Base-by-base conservation (phyloP, 2,329 filamentous ascomycete species). In the Fusarium bulbicola region DNA sequence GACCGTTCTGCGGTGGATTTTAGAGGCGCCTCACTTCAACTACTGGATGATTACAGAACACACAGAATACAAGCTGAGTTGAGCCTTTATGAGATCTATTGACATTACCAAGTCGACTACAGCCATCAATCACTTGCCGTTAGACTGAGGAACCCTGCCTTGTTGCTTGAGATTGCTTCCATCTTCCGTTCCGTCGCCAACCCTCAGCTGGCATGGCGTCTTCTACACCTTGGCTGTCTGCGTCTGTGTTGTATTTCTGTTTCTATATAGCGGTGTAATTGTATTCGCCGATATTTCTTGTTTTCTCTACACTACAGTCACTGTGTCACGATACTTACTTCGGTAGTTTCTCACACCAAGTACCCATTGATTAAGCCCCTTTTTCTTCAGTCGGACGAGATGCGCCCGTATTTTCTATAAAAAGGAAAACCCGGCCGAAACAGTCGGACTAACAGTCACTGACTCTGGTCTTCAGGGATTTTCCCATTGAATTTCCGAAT, bases 1-100 rank as follows among this genome's bases (percentile, higher is more conserved):
- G 64, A 5, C 50, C 45, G 30, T 63, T 59, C 37, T 43, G 32
- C 1, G 32, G 50, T 49, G 65, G 66, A 39, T 45, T 59, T 43
- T 21, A 42, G 34, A 59, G 47, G 58, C 66, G 75, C 74, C 74
- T 77, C 73, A 75, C 73, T 77, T 77, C 3, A 37, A 36, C 43
- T 49, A 58, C 54, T 58, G 54, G 54, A 58, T 58, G 20, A 36
- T 18, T 58, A 18, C 50, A 39, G 50, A 37, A 53, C 37, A 24
- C 47, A 30, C n/a, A n/a, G n/a, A n/a, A n/a, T 18, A 36, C 15
- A 16, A 18, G 8, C 9, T 18, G 34, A 36, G 34, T 50, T 32
- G 32, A 34, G 34, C 30, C 16, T 9, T 36, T 20, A n/a, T 24
- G 54, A 26, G 62, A 46, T 57, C 24, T 6, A 61, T 57, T 36